phyloP scores from a whole-genome alignment of 1,139 yeast species.

The Zygosaccharomyces pseudobailii region DNA sequence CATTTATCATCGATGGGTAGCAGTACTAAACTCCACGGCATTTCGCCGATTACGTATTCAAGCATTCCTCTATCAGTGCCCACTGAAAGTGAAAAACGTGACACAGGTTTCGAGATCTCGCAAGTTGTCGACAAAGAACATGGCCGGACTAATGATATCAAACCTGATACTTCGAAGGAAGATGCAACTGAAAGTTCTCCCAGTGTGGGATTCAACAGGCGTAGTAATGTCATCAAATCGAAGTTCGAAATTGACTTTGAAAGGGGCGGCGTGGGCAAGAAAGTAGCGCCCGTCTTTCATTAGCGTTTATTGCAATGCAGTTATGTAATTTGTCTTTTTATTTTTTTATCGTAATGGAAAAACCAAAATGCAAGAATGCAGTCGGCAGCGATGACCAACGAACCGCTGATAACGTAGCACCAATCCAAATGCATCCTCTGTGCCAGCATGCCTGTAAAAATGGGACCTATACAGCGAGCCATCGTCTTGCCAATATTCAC shows the following conservation, averaged over 20 bases:
- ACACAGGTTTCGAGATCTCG: conserved; percentile 28
- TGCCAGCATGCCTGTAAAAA: conserved; percentile 72
- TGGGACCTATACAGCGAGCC: conserved; percentile 78
- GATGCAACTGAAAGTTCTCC: conserved; percentile 4
- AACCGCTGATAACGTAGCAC: conserved; percentile 63
- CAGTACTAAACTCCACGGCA: neutral
- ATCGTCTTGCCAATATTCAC: conserved; percentile 83
- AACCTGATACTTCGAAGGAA: conserved; percentile 13
- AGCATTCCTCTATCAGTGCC: conserved; percentile 22
- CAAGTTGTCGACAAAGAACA: conserved; percentile 7
- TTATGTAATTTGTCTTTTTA: conserved; percentile 17
- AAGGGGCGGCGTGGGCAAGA: conserved; percentile 38
- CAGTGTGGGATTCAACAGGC: conserved; percentile 17
- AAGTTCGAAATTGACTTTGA: conserved; percentile 38
- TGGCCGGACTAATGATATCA: neutral
- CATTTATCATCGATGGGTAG: conserved; percentile 20
- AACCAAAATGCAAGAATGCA: conserved; percentile 31
- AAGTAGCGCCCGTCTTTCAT: conserved; percentile 28
- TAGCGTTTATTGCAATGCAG: conserved; percentile 6
- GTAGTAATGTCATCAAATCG: conserved; percentile 28
- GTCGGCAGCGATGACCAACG: conserved; percentile 40
- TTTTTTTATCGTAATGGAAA: conserved; percentile 30
- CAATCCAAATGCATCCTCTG: conserved; percentile 44
- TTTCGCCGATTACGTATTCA: conserved; percentile 11
- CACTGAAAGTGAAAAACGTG: conserved; percentile 28